These are phyloP conservation scores for Phytophthora palmivora DNA, from an alignment of 352 stramenopile species.

Conservation along the genomic window DNA sequence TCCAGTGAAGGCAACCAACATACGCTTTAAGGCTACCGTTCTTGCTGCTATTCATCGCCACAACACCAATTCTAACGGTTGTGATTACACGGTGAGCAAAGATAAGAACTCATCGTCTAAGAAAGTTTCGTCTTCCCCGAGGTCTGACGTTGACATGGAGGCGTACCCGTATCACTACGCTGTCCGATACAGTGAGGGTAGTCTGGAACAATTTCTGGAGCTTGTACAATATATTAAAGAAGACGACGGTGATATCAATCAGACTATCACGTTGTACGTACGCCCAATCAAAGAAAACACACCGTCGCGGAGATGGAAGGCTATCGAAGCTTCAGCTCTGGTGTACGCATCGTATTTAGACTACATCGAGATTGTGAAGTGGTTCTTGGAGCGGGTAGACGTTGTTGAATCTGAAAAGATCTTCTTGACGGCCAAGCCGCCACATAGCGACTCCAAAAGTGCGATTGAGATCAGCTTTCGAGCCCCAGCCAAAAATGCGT, in stretches of 20 bases:
- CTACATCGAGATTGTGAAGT: slow-evolving; percentile 24
- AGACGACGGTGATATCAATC: slow-evolving; percentile 13
- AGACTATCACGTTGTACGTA: slow-evolving; percentile 12
- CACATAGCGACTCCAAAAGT: background rate
- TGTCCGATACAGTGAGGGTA: slow-evolving; percentile 11
- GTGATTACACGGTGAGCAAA: no score
- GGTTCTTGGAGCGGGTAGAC: slow-evolving; percentile 28
- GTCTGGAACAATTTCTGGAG: slow-evolving; percentile 7
- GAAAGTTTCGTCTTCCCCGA: background rate
- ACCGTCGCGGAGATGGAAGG: background rate
- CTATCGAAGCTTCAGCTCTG: slow-evolving; percentile 7
- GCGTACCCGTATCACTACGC: slow-evolving; percentile 21
- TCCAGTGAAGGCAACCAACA: background rate
- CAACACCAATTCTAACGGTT: no score
- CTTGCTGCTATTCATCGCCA: no score
- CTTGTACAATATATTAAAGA: slow-evolving; percentile 14
- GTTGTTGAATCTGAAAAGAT: slow-evolving; percentile 41
- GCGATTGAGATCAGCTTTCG: no score
- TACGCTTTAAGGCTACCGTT: no score
- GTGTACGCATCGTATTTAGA: slow-evolving; percentile 18
- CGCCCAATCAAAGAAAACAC: background rate
- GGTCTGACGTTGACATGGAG: slow-evolving; percentile 9
- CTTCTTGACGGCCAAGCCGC: slow-evolving; percentile 17
- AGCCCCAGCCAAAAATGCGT: no score
- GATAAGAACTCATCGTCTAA: no score